Conservation (phyloP, 2,329 filamentous ascomycete species). For the Metarhizium anisopliae region DNA sequence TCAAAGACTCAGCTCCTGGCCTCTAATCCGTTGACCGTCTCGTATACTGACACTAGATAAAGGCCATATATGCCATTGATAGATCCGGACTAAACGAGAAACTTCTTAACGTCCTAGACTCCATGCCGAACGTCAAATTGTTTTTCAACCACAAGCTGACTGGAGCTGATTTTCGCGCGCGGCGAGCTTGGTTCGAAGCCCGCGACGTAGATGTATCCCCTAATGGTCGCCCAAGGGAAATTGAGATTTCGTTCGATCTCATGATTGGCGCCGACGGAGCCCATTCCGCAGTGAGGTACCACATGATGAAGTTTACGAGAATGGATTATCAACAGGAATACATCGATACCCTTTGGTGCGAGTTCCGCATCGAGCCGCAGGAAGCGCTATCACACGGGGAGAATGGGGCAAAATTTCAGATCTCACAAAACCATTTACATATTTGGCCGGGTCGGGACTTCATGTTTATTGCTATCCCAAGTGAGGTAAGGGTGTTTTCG, state of each 20-base stretch:
- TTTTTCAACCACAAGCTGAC: slow-evolving; percentile 92
- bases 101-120: slow-evolving; percentile 74
- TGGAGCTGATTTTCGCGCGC: slow-evolving; percentile 71
- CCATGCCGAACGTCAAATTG: slow-evolving; percentile 79
- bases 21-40: background rate
- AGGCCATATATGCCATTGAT: slow-evolving; percentile 83
- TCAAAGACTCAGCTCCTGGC: slow-evolving; percentile 2
- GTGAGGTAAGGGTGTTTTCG: slow-evolving; percentile 34
- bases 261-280: slow-evolving; percentile 93
- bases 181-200: slow-evolving; percentile 81
- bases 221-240: slow-evolving; percentile 50
- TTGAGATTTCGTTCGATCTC: slow-evolving; percentile 81
- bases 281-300: slow-evolving; percentile 82
- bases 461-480: slow-evolving; percentile 98
- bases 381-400: slow-evolving; percentile 18
- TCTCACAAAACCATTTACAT: slow-evolving; percentile 88
- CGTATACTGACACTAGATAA: background rate
- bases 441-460: slow-evolving; percentile 93
- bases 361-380: slow-evolving; percentile 69
- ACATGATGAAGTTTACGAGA: slow-evolving; percentile 89
- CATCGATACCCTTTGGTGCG: slow-evolving; percentile 95
- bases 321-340: slow-evolving; percentile 93
- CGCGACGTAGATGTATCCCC: slow-evolving; percentile 24
- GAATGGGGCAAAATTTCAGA: slow-evolving; percentile 50
- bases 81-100: slow-evolving; percentile 73